Evolutionary conservation across 805 yeast species (phyloP).

Genomic region (Maudiozyma barnettii): DNA sequence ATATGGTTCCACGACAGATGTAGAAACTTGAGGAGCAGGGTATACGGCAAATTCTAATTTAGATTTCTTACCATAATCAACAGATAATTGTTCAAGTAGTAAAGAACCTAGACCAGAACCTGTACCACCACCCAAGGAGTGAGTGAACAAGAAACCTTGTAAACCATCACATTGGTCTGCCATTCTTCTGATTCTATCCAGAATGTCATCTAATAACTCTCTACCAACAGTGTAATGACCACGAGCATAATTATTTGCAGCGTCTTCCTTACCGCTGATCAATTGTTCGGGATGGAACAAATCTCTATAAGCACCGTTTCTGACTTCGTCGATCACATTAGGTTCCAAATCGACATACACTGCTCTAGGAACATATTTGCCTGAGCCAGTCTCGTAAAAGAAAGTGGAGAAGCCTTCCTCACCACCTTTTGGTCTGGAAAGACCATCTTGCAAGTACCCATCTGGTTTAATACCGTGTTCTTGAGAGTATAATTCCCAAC

Average conservation of each 20-base stretch:
- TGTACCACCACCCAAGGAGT: slow-evolving; percentile 98
- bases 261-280: slow-evolving; percentile 96
- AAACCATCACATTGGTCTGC: slow-evolving; percentile 95
- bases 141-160: slow-evolving; percentile 95
- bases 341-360: slow-evolving; percentile 96
- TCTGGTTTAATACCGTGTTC: slow-evolving; percentile 98
- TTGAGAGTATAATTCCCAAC: slow-evolving; percentile 96
- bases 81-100: slow-evolving; percentile 81
- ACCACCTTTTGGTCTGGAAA: slow-evolving; percentile 78
- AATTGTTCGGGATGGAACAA: slow-evolving; percentile 97
- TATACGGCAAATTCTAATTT: slow-evolving; percentile 96
- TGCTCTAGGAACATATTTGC: slow-evolving; percentile 97
- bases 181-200: slow-evolving; percentile 94
- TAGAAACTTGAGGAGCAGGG: slow-evolving; percentile 96
- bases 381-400: slow-evolving; percentile 90
- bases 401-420: slow-evolving; percentile 97
- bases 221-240: slow-evolving; percentile 98
- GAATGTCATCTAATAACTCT: slow-evolving; percentile 85
- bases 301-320: slow-evolving; percentile 86
- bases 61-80: slow-evolving; percentile 92
- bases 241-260: slow-evolving; percentile 97
- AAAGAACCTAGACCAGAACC: slow-evolving; percentile 97
- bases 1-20: slow-evolving; percentile 97
- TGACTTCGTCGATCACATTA: slow-evolving; percentile 93
- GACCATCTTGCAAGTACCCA: slow-evolving; percentile 74